Evolutionary conservation across 2,329 filamentous ascomycete species (phyloP).

Genomic region (Exophiala spinifera): DNA sequence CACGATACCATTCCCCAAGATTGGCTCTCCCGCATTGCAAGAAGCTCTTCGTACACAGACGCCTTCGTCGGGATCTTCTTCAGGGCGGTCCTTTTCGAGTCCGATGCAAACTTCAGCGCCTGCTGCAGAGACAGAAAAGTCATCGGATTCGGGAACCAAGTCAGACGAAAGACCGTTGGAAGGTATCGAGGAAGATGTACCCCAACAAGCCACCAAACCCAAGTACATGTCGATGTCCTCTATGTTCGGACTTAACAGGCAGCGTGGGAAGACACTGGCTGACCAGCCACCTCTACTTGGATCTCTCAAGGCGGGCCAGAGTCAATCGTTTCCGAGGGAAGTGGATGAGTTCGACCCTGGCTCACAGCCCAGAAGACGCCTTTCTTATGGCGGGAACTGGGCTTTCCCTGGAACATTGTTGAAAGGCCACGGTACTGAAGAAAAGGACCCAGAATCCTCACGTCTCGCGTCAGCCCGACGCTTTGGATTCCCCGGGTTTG

Average conservation of each 20-base stretch:
- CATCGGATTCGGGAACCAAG: slow-evolving; percentile 33
- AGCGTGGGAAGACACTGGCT: slow-evolving; percentile 59
- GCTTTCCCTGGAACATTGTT: slow-evolving; percentile 47
- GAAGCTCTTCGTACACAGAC: slow-evolving; percentile 37
- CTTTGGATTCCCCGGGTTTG: slow-evolving; percentile 37
- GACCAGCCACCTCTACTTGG: slow-evolving; percentile 58
- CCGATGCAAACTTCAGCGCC: slow-evolving; percentile 43
- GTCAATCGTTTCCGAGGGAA: slow-evolving; percentile 61
- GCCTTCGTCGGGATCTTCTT: slow-evolving; percentile 45
- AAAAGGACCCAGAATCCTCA: slow-evolving; percentile 36
- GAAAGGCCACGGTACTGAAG: slow-evolving; percentile 35
- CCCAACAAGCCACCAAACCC: slow-evolving; percentile 21
- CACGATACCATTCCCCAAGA: slow-evolving; percentile 20
- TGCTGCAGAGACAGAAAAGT: slow-evolving; percentile 36
- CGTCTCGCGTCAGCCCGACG: slow-evolving; percentile 34
- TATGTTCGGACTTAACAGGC: slow-evolving; percentile 57
- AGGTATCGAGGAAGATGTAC: slow-evolving; percentile 9
- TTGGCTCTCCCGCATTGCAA: slow-evolving; percentile 20
- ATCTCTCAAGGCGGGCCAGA: slow-evolving; percentile 58
- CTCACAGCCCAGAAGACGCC: slow-evolving; percentile 48
- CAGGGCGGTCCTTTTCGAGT: slow-evolving; percentile 47
- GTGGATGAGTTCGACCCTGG: slow-evolving; percentile 52
- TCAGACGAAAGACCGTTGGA: slow-evolving; percentile 17
- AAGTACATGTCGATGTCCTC: slow-evolving; percentile 37
- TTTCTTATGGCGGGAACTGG: slow-evolving; percentile 58